A percentile compares a stretch with the other conserved stretches of the same genome.
Conservation (phyloP, 139 green algal species). For the Edaphochlamys debaryana region DNA sequence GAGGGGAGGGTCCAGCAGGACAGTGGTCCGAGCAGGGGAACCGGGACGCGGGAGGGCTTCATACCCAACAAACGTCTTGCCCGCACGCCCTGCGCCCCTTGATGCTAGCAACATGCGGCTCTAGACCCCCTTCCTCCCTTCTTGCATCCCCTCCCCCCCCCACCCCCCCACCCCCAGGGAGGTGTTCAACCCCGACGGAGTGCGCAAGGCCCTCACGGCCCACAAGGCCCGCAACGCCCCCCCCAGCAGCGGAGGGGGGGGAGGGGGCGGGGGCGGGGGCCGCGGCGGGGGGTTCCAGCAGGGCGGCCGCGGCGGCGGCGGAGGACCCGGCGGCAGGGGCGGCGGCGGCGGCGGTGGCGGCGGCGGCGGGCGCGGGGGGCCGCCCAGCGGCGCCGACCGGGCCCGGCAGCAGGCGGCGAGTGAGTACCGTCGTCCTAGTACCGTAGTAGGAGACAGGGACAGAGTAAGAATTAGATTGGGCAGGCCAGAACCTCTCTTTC, state of each 20-base stretch:
- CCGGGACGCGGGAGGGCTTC: no score
- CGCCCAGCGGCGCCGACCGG: constrained; percentile 37
- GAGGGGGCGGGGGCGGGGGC: not conserved
- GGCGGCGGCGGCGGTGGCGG: constrained; percentile 36
- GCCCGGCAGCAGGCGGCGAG: constrained; percentile 47
- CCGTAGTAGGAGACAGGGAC: no score
- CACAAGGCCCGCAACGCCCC: constrained; percentile 24
- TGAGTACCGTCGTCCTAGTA: no score
- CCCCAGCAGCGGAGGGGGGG: constrained; percentile 1
- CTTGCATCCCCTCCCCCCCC: no score
- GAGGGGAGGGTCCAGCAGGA: no score
- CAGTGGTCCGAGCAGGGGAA: no score
- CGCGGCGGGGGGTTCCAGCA: no score
- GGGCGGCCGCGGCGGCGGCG: constrained; percentile 28
- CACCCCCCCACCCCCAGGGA: constrained; percentile 12
- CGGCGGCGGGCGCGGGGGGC: constrained; percentile 20
- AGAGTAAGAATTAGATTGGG: no score
- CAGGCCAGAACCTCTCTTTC: no score
- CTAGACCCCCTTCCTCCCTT: not conserved
- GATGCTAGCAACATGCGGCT: no score
- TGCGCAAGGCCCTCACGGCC: constrained; percentile 24
- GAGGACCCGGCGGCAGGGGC: constrained; percentile 34
- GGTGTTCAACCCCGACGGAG: constrained; percentile 55
- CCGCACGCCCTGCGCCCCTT: no score
- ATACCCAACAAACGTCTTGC: no score